Percentiles rank a stretch among this genome's conserved stretches.
phyloP scores from a whole-genome alignment of 2,329 filamentous ascomycete genomes.

The Trichoderma simmonsii region DNA sequence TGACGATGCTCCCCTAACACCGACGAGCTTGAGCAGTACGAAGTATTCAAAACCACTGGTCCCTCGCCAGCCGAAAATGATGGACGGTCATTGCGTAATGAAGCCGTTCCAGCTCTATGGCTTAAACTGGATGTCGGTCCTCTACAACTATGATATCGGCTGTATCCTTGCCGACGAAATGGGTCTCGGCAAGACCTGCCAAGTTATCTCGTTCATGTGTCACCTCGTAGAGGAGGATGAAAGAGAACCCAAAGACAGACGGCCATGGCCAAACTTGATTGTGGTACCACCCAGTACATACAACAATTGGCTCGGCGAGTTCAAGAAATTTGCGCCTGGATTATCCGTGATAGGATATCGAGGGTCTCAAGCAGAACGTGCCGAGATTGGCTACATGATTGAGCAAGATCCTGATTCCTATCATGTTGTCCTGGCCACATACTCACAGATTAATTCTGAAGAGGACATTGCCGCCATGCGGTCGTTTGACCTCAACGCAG shows the following conservation, averaged over 20 bases:
- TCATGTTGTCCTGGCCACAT: slow-evolving; percentile 59
- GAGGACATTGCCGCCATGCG: slow-evolving; percentile 52
- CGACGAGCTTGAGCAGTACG: slow-evolving; percentile 36
- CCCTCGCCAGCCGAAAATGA: slow-evolving; percentile 66
- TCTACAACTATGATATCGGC: slow-evolving; percentile 75
- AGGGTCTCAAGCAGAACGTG: slow-evolving; percentile 65
- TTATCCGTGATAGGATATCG: slow-evolving; percentile 70
- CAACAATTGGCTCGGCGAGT: slow-evolving; percentile 94
- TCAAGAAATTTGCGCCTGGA: slow-evolving; percentile 77
- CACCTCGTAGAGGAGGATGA: slow-evolving; percentile 69
- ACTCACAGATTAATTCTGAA: slow-evolving; percentile 54
- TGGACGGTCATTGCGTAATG: slow-evolving; percentile 73
- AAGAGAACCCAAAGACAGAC: slow-evolving; percentile 23
- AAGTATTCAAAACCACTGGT: slow-evolving; percentile 44
- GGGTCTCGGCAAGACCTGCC: slow-evolving; percentile 94
- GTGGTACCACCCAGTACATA: slow-evolving; percentile 91
- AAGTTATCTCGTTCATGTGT: slow-evolving; percentile 88
- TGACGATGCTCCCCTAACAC: slow-evolving; percentile 41
- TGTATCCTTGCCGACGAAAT: slow-evolving; percentile 97
- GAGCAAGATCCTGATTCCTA: slow-evolving; percentile 64
- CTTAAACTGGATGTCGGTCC: slow-evolving; percentile 86
- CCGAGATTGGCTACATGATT: slow-evolving; percentile 62
- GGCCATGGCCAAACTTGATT: slow-evolving; percentile 72
- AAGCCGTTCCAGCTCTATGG: slow-evolving; percentile 95
- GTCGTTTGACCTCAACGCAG: slow-evolving; percentile 48